Percentiles rank a stretch among this genome's conserved stretches.
Evolutionary conservation across 2,329 filamentous ascomycete genomes (phyloP).

Genomic region (Fusarium guadeloupense): DNA sequence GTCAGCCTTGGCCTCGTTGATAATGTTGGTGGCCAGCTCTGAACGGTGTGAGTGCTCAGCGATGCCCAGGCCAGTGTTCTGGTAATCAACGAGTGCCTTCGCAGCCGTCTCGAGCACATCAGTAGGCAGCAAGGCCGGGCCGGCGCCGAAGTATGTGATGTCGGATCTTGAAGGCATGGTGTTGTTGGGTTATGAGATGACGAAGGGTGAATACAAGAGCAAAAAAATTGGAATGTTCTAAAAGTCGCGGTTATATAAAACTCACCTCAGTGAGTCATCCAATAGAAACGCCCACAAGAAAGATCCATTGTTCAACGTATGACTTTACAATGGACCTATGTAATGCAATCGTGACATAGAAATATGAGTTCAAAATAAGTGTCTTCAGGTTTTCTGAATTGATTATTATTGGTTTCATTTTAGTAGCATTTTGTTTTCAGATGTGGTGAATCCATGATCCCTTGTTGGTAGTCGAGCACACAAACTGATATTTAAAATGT

Average conservation of each 20-base stretch:
- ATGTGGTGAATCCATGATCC: too few relatives aligned
- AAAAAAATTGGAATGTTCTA: constrained; percentile 26
- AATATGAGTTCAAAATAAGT: not conserved
- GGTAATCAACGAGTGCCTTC: constrained; percentile 81
- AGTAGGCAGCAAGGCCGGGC: constrained; percentile 87
- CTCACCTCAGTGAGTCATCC: constrained; percentile 37
- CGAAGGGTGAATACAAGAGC: constrained; percentile 10
- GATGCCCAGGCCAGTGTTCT: constrained; percentile 82
- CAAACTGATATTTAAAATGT: too few relatives aligned
- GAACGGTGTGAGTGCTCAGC: constrained; percentile 93
- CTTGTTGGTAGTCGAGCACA: too few relatives aligned
- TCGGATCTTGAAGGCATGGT: constrained; percentile 77
- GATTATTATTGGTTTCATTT: too few relatives aligned
- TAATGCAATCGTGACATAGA: not conserved
- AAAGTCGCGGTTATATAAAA: constrained; percentile 10
- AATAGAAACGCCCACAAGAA: constrained; percentile 34
- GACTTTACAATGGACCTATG: constrained; percentile 15
- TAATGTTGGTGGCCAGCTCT: constrained; percentile 77
- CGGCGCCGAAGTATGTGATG: constrained; percentile 88
- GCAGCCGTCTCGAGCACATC: constrained; percentile 81
- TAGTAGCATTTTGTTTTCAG: too few relatives aligned
- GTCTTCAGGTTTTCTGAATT: too few relatives aligned
- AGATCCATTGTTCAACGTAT: constrained; percentile 26
- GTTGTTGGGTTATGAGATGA: constrained; percentile 12
- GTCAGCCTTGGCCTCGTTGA: constrained; percentile 80